phyloP scores from a whole-genome alignment of 1,139 yeast species.

The Tardiomyces blankii region DNA sequence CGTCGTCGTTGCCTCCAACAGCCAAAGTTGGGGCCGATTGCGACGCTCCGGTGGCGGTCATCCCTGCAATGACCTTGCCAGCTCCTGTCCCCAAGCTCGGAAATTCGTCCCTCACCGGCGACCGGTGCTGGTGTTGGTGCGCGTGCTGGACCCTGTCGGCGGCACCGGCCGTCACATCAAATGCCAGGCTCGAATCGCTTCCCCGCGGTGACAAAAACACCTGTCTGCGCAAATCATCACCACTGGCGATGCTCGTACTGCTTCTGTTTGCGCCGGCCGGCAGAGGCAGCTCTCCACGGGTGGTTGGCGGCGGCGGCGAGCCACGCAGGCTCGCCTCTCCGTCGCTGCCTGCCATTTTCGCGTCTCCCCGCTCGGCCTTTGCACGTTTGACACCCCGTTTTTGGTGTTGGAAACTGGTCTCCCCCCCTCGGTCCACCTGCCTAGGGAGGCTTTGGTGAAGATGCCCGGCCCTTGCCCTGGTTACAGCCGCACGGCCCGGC shows the following conservation, averaged over 20 bases:
- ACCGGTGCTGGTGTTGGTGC: not conserved
- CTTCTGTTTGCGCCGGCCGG: not conserved
- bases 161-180: not conserved
- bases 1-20: not conserved
- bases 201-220: not conserved
- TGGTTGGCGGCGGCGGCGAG: too few relatives aligned
- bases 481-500: too few relatives aligned
- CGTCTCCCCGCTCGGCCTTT: too few relatives aligned
- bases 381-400: too few relatives aligned
- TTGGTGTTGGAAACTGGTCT: too few relatives aligned
- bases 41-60: not conserved
- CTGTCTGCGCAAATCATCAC: not conserved
- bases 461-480: too few relatives aligned
- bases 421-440: too few relatives aligned
- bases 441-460: too few relatives aligned
- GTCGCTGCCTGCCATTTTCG: too few relatives aligned
- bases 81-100: not conserved
- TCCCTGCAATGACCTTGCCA: not conserved
- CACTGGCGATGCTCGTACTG: not conserved
- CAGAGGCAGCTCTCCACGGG: too few relatives aligned
- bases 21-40: not conserved
- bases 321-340: too few relatives aligned
- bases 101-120: not conserved
- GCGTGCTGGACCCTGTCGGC: not conserved
- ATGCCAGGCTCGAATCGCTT: not conserved